A percentile compares a stretch with the other conserved stretches of the same genome.
Evolutionary conservation across 2,329 filamentous ascomycete species (phyloP).

Genomic region (Leptosphaerulina australis): DNA sequence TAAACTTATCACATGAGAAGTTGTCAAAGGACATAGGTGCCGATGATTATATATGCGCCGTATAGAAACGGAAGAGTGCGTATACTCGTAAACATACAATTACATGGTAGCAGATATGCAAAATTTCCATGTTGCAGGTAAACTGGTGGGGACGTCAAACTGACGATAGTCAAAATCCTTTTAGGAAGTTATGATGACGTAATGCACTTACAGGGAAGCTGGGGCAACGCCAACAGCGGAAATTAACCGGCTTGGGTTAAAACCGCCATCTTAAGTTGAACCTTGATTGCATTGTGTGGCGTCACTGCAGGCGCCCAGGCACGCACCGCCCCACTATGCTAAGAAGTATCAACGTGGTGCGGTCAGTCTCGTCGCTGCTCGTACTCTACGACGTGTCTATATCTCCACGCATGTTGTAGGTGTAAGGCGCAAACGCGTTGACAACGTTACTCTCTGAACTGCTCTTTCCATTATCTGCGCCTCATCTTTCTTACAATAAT

Average conservation of each 20-base stretch:
- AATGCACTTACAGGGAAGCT: constrained; percentile 8
- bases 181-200: constrained; percentile 11
- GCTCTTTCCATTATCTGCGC: not conserved
- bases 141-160: constrained; percentile 1
- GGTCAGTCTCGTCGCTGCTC: constrained; percentile 4
- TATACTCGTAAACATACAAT: constrained; percentile 2
- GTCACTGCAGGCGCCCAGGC: constrained; percentile 16
- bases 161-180: not conserved
- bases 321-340: constrained; percentile 15
- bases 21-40: not conserved
- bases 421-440: constrained; percentile 3
- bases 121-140: constrained; percentile 3
- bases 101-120: constrained; percentile 15
- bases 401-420: constrained; percentile 5
- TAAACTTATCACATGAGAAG: not conserved
- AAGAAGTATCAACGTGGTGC: constrained; percentile 8
- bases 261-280: constrained; percentile 9
- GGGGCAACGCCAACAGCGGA: constrained; percentile 13
- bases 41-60: not conserved
- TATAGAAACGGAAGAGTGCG: not conserved
- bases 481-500: not conserved
- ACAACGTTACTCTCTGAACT: not conserved
- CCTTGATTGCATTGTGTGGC: constrained; percentile 7
- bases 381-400: constrained; percentile 3
- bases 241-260: constrained; percentile 14